A percentile compares a stretch with the other conserved stretches of the same genome.
Conservation (phyloP, 1,139 yeast species). For the Blastobotrys aristatus region DNA sequence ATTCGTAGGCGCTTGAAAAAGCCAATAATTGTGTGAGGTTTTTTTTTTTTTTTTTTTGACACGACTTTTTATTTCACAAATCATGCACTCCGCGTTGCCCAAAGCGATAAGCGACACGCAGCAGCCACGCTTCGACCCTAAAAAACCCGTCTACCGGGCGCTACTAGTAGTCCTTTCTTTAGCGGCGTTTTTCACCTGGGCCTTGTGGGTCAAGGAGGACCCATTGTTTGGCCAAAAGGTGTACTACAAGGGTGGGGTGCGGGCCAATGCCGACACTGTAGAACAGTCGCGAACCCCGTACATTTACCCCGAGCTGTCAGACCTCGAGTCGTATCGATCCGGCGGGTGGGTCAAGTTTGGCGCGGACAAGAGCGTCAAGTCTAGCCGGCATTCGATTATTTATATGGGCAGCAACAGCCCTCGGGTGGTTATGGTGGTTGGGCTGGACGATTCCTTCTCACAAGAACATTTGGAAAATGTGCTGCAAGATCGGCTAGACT, state of each 20-base stretch:
- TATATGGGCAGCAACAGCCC: constrained; percentile 21
- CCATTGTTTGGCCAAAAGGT: neutral
- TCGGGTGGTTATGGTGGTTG: constrained; percentile 27
- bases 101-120: neutral
- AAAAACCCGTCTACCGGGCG: neutral
- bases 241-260: constrained; percentile 16
- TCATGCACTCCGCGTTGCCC: neutral
- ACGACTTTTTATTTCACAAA: neutral
- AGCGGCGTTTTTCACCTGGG: neutral
- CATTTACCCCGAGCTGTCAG: constrained; percentile 27
- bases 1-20: no score
- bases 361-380: constrained; percentile 25
- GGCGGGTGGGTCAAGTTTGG: constrained; percentile 26
- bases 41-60: neutral
- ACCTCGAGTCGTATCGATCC: constrained; percentile 29
- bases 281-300: constrained; percentile 22
- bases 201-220: neutral
- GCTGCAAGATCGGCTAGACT: constrained; percentile 76
- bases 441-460: constrained; percentile 27
- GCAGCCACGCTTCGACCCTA: neutral
- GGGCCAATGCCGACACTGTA: constrained; percentile 25
- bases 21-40: no score
- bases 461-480: constrained; percentile 42
- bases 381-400: constrained; percentile 24
- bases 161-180: neutral